Percentiles rank a stretch among this genome's conserved stretches.
Evolutionary conservation across 2,329 filamentous ascomycete genomes (phyloP).

Genomic region (Neoscytalidium dimidiatum): DNA sequence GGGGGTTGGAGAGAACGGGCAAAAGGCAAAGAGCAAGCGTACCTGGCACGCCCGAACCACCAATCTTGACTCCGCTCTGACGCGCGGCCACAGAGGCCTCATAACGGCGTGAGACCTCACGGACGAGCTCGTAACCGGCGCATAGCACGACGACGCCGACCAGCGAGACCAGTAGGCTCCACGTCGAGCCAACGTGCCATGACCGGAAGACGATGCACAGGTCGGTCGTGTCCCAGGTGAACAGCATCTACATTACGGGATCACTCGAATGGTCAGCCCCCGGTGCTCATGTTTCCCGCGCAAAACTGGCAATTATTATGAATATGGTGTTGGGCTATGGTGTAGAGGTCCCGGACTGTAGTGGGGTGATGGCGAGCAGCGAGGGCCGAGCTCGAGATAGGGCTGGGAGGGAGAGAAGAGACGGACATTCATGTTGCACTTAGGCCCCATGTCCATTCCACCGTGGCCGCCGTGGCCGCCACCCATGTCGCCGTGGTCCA

Average conservation of each 20-base stretch:
- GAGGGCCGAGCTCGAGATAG: neutral
- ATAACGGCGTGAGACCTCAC: slow-evolving; percentile 74
- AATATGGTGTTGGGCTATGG: neutral
- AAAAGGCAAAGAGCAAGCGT: neutral
- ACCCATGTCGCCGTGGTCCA: slow-evolving; percentile 58
- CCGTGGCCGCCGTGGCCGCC: slow-evolving; percentile 53
- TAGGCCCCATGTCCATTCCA: slow-evolving; percentile 38
- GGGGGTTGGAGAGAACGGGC: neutral
- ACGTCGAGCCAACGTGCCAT: slow-evolving; percentile 80
- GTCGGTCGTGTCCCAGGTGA: slow-evolving; percentile 91
- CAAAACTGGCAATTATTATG: too few relatives aligned
- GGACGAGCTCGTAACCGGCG: slow-evolving; percentile 90
- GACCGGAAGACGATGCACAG: slow-evolving; percentile 94
- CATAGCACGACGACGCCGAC: slow-evolving; percentile 78
- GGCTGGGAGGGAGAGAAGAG: slow-evolving; percentile 5
- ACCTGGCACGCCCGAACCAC: slow-evolving; percentile 13
- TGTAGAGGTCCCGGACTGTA: neutral
- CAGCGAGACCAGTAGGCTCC: slow-evolving; percentile 79
- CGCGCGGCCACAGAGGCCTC: slow-evolving; percentile 51
- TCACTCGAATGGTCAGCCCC: neutral
- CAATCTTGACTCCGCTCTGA: slow-evolving; percentile 24
- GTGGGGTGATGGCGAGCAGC: neutral
- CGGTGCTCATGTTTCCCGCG: neutral
- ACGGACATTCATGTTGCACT: slow-evolving; percentile 90
- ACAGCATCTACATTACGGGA: slow-evolving; percentile 73